These are phyloP conservation scores for Phytophthora europaea DNA, from an alignment of 352 stramenopile species.

Conservation along the genomic window DNA sequence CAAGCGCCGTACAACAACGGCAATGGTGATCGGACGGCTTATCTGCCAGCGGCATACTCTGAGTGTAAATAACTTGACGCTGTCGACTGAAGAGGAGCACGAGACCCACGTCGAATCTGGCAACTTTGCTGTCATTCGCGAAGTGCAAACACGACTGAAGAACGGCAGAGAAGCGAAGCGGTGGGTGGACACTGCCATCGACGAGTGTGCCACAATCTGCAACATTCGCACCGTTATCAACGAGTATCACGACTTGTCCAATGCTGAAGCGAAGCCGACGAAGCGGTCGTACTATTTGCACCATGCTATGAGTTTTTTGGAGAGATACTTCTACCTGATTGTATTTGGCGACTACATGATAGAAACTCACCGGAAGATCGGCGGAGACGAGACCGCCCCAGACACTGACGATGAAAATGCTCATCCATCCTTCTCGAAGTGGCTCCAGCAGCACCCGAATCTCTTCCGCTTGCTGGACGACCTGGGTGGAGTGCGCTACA, in stretches of 20 bases:
- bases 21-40: conserved; percentile 73
- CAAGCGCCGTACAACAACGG: conserved; percentile 84
- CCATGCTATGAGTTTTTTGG: conserved; percentile 87
- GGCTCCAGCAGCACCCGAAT: conserved; percentile 77
- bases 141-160: conserved; percentile 64
- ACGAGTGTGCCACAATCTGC: conserved; percentile 75
- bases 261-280: conserved; percentile 77
- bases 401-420: conserved; percentile 33
- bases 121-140: conserved; percentile 78
- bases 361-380: conserved; percentile 27
- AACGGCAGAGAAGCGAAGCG: conserved; percentile 68
- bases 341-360: conserved; percentile 90
- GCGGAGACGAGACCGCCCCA: conserved; percentile 13
- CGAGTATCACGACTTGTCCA: conserved; percentile 80
- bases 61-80: conserved; percentile 16
- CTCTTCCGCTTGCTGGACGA: conserved; percentile 84
- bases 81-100: conserved; percentile 9
- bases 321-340: conserved; percentile 92
- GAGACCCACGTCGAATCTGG: conserved; percentile 38
- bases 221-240: conserved; percentile 87
- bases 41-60: conserved; percentile 64
- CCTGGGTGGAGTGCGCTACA: conserved; percentile 82
- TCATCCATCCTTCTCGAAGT: conserved; percentile 80
- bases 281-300: conserved; percentile 88
- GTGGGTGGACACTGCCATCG: conserved; percentile 82